phyloP scores from a whole-genome alignment of 345 rosid genomes.

The Citrus inodora region DNA sequence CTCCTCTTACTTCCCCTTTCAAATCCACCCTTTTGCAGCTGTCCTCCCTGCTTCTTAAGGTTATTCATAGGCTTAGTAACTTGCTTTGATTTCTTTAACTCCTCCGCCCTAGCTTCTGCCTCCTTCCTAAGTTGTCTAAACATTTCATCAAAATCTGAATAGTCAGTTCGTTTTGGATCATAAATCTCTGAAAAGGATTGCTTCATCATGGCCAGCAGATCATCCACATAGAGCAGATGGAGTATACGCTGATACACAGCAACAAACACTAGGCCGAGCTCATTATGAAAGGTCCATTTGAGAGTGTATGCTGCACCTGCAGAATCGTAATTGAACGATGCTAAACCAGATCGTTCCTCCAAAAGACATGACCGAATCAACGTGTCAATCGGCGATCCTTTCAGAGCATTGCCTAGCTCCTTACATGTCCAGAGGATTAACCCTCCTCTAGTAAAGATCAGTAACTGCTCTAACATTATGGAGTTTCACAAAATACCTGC shows the following conservation, averaged over 20 bases:
- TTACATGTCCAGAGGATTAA: slow-evolving; percentile 97
- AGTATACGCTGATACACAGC: slow-evolving; percentile 96
- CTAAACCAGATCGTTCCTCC: slow-evolving; percentile 93
- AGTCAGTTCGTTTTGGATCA: slow-evolving; percentile 61
- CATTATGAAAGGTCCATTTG: slow-evolving; percentile 95
- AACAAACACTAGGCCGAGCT: slow-evolving; percentile 92
- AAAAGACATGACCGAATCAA: slow-evolving; percentile 87
- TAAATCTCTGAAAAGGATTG: slow-evolving; percentile 72
- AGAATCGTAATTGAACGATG: slow-evolving; percentile 69
- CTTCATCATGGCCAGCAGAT: slow-evolving; percentile 73
- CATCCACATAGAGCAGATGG: slow-evolving; percentile 87
- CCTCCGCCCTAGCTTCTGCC: slow-evolving; percentile 91
- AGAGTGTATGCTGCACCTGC: slow-evolving; percentile 87
- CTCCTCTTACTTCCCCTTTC: slow-evolving; percentile 60
- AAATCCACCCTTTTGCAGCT: slow-evolving; percentile 44
- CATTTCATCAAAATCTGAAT: slow-evolving; percentile 69
- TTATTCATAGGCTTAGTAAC: slow-evolving; percentile 45
- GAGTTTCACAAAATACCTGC: slow-evolving; percentile 31
- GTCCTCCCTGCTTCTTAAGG: slow-evolving; percentile 67
- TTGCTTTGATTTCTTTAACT: slow-evolving; percentile 69
- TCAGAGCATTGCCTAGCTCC: slow-evolving; percentile 89
- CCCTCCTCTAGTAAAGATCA: slow-evolving; percentile 96
- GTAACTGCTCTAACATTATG: slow-evolving; percentile 86
- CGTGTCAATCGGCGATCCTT: slow-evolving; percentile 89
- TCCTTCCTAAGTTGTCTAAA: slow-evolving; percentile 93